Evolutionary conservation across 1,284 basidiomycete genomes (phyloP).

Genomic region (Apiotrichum akiyoshidainum): DNA sequence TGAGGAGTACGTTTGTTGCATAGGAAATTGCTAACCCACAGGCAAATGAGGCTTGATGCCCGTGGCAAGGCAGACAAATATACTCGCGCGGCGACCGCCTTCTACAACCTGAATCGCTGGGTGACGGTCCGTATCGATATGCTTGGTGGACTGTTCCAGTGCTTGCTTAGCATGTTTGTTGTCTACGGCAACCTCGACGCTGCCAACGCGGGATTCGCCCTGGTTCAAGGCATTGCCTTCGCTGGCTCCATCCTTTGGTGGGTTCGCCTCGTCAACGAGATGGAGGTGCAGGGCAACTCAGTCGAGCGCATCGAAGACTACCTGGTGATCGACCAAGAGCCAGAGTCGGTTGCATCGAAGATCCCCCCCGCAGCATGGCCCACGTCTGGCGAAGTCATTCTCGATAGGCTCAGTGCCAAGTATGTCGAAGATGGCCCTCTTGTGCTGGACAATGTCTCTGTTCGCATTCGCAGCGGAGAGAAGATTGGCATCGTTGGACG

Average conservation of each 20-base stretch:
- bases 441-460: slow-evolving; percentile 59
- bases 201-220: slow-evolving; percentile 47
- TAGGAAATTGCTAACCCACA: slow-evolving; percentile 1
- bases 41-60: slow-evolving; percentile 40
- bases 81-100: slow-evolving; percentile 43
- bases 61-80: slow-evolving; percentile 48
- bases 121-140: slow-evolving; percentile 48
- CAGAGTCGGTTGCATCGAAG: slow-evolving; percentile 54
- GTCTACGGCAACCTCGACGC: slow-evolving; percentile 46
- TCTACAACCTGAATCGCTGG: slow-evolving; percentile 51
- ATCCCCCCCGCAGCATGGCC: slow-evolving; percentile 76
- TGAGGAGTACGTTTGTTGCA: slow-evolving; percentile 25
- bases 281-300: slow-evolving; percentile 52
- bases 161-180: slow-evolving; percentile 41
- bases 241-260: slow-evolving; percentile 40
- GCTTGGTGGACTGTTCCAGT: slow-evolving; percentile 47
- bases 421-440: slow-evolving; percentile 51
- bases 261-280: slow-evolving; percentile 50
- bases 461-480: slow-evolving; percentile 60
- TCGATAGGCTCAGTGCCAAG: slow-evolving; percentile 55
- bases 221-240: slow-evolving; percentile 50
- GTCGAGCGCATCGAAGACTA: slow-evolving; percentile 73
- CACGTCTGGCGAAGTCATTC: slow-evolving; percentile 63
- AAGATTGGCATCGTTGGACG: slow-evolving; percentile 65
- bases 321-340: slow-evolving; percentile 68